These are phyloP conservation scores for Thelonectria blattea DNA, from an alignment of 2,329 filamentous ascomycete species.

Conservation along the genomic window DNA sequence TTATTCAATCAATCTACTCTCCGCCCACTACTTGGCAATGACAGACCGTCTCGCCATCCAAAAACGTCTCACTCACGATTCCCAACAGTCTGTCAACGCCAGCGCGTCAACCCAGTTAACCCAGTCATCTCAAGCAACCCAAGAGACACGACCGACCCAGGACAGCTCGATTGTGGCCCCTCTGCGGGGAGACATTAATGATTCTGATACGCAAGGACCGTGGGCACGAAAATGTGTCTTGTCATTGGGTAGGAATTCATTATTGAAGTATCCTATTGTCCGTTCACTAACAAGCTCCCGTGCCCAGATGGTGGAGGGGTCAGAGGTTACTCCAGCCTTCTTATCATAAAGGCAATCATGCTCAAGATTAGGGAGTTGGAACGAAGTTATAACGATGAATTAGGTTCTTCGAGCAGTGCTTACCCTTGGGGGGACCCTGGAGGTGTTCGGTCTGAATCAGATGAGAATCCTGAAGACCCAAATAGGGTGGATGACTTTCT, in stretches of 20 bases:
- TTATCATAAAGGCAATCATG: constrained; percentile 13
- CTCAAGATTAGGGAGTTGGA: background rate
- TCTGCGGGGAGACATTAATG: background rate
- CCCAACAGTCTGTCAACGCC: too few species aligned
- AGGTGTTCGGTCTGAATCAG: background rate
- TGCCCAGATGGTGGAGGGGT: constrained; percentile 13
- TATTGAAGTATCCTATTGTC: too few species aligned
- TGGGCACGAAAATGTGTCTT: constrained; percentile 7
- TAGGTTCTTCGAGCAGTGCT: background rate
- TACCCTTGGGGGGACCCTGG: constrained; percentile 1
- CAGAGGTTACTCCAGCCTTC: constrained; percentile 8
- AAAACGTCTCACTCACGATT: too few species aligned
- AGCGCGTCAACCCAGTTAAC: too few species aligned
- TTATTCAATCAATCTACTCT: too few species aligned
- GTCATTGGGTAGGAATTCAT: constrained; percentile 1
- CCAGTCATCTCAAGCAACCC: too few species aligned
- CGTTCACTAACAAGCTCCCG: background rate
- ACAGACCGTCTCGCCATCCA: too few species aligned
- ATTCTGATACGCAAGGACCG: constrained; percentile 3
- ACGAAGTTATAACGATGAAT: background rate
- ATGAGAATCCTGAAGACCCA: background rate
- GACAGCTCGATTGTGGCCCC: background rate
- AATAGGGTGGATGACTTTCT: constrained; percentile 1
- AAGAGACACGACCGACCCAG: too few species aligned
- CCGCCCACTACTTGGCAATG: too few species aligned